These are phyloP conservation scores for Plasmopara viticola DNA, from an alignment of 352 stramenopile genomes.

Conservation along the genomic window DNA sequence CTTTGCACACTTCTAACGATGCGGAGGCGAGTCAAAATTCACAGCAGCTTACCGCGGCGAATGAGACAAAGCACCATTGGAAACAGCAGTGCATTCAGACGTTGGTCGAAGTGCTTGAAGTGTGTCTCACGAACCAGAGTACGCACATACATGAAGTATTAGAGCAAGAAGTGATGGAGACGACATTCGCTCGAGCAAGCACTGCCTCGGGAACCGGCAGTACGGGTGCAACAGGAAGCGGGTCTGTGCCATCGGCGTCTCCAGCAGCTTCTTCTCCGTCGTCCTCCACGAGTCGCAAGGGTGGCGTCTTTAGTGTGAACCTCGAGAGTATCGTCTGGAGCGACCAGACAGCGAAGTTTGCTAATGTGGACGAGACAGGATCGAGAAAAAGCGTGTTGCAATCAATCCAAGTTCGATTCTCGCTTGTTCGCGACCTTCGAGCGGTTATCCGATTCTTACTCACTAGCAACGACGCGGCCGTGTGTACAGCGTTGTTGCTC, in stretches of 20 bases:
- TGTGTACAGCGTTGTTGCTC: slow-evolving; percentile 48
- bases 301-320: slow-evolving; percentile 69
- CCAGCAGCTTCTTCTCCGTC: slow-evolving; percentile 17
- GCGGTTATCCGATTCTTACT: slow-evolving; percentile 58
- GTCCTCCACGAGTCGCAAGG: slow-evolving; percentile 30
- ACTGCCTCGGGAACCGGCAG: slow-evolving; percentile 10
- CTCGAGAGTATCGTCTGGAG: slow-evolving; percentile 81
- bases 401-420: slow-evolving; percentile 64
- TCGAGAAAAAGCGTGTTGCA: slow-evolving; percentile 29
- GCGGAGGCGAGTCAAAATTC: slow-evolving; percentile 29
- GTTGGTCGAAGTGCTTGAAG: slow-evolving; percentile 66
- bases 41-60: slow-evolving; percentile 31
- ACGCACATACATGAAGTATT: slow-evolving; percentile 57
- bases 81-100: slow-evolving; percentile 72
- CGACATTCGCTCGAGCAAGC: slow-evolving; percentile 50
- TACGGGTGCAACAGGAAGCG: slow-evolving; percentile 9
- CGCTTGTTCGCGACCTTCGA: slow-evolving; percentile 59
- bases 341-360: slow-evolving; percentile 34
- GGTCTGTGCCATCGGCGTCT: slow-evolving; percentile 7
- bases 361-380: slow-evolving; percentile 17
- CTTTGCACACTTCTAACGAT: slow-evolving; percentile 6
- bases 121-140: slow-evolving; percentile 74
- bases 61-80: slow-evolving; percentile 63
- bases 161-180: slow-evolving; percentile 66
- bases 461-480: slow-evolving; percentile 40